phyloP scores from a whole-genome alignment of 2,329 filamentous ascomycete genomes.

The Colletotrichum orchidophilum region DNA sequence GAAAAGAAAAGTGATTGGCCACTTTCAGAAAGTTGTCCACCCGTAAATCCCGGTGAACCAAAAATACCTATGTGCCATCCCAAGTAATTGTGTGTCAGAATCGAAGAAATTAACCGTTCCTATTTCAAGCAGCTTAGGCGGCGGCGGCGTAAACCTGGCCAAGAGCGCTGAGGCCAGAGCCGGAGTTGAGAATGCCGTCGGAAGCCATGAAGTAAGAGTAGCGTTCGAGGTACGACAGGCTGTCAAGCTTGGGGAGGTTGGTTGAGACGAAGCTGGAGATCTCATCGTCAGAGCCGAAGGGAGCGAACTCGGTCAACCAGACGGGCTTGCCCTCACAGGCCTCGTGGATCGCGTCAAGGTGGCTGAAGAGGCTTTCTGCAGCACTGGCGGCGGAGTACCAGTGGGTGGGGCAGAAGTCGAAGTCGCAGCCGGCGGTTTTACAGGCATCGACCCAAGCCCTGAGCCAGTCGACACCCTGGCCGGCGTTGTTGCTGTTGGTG shows the following conservation, averaged over 20 bases:
- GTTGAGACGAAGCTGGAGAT: slow-evolving; percentile 58
- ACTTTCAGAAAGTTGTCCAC: background rate
- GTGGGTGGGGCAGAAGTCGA: slow-evolving; percentile 71
- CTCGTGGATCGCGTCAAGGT: slow-evolving; percentile 58
- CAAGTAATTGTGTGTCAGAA: background rate
- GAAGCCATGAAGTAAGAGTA: slow-evolving; percentile 68
- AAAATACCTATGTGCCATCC: background rate
- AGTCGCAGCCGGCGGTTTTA: slow-evolving; percentile 55
- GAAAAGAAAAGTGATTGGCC: slow-evolving; percentile 33
- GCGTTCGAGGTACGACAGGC: slow-evolving; percentile 59
- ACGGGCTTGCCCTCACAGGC: slow-evolving; percentile 60
- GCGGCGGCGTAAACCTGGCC: slow-evolving; percentile 62
- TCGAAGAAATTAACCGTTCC: background rate
- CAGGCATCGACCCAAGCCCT: slow-evolving; percentile 62
- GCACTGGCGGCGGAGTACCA: slow-evolving; percentile 67
- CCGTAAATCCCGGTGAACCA: background rate
- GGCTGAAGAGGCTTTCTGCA: slow-evolving; percentile 61
- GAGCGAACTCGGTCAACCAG: slow-evolving; percentile 74
- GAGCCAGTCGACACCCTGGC: slow-evolving; percentile 67
- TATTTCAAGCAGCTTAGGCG: slow-evolving; percentile 23
- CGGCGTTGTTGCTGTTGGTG: slow-evolving; percentile 63
- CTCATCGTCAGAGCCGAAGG: slow-evolving; percentile 54
- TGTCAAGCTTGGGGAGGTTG: slow-evolving; percentile 59
- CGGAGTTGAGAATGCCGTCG: slow-evolving; percentile 52
- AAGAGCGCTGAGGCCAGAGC: slow-evolving; percentile 52